Base-by-base conservation (phyloP, 441 rosid genomes). In the Pelargonium australe region DNA sequence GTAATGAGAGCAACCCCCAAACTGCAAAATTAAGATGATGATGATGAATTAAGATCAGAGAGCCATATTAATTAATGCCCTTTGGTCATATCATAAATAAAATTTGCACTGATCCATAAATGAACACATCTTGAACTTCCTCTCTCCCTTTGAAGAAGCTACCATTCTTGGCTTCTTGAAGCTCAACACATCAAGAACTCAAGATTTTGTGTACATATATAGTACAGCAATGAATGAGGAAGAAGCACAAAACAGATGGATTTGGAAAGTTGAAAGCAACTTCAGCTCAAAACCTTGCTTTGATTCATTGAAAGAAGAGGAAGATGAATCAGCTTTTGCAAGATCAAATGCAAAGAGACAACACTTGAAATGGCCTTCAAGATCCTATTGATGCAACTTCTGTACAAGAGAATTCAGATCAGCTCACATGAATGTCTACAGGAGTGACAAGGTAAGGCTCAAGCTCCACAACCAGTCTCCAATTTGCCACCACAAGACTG, bases 401-500 rank as follows among this genome's bases (percentile, higher is more conserved):
- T 87, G 92, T 71, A 79, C 79, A 75, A 84, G 89, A 70, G 89
- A 89, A 8, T 87, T 87, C 80, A 82, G 88, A 7, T 84, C 77
- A 70, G 89, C 91, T 60, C 91, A 31, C 79, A 85, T 85, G 92
- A 87, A 87, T 72, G 85, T 87, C 68, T 88, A 87, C 67, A 83
- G 92, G 65, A 84, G 80, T 75, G 85, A 87, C 79, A 87, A 84
- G 74, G 92, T 85, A 51, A 84, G 20, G 61, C 61, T 14, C 23
- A 55, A 13, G 4, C 12, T 43, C 12, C 47, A 55, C 12, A 7
- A 43, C 17, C 61, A 55, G 16, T 19, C 17, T 7, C 61, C 20
- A 55, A 51, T 51, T 12, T 14, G 9, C 17, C 61, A 55, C 23
- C 17, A 2, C n/a, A 16, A 7, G 4, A 3, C 5, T 31, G 37